Conservation (phyloP, 2,329 filamentous ascomycete genomes). For the Calonectria fujianensis region DNA sequence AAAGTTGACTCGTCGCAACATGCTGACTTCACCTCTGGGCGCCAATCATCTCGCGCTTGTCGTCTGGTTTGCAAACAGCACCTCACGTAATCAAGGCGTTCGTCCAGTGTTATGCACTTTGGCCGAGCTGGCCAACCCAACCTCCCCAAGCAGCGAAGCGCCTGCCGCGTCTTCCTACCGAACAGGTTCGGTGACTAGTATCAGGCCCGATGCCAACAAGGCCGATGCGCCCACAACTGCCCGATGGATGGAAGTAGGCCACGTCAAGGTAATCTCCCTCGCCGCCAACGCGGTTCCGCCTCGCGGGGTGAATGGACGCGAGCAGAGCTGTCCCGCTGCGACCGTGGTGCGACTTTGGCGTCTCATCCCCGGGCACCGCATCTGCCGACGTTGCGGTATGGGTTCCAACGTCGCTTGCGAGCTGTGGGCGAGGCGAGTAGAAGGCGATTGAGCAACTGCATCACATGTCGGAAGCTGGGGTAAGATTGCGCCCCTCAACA, state of each 20-base stretch:
- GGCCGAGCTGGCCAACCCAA: slow-evolving; percentile 1
- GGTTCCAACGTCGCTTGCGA: slow-evolving; percentile 22
- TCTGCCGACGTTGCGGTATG: slow-evolving; percentile 15
- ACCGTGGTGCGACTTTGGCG: slow-evolving; percentile 32
- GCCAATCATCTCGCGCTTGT: not conserved
- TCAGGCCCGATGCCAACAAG: slow-evolving; percentile 8
- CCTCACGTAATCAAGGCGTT: slow-evolving; percentile 26
- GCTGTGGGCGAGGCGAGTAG: not conserved
- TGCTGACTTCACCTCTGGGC: not conserved
- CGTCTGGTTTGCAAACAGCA: not conserved
- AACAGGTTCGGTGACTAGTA: not conserved
- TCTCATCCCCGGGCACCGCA: slow-evolving; percentile 12
- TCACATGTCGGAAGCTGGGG: slow-evolving; percentile 19
- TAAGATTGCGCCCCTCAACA: slow-evolving; percentile 22
- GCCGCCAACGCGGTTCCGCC: slow-evolving; percentile 11
- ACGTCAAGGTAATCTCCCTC: slow-evolving; percentile 23
- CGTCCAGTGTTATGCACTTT: slow-evolving; percentile 14
- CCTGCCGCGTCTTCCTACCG: slow-evolving; percentile 1
- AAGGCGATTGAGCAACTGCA: slow-evolving; percentile 22
- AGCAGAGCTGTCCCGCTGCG: slow-evolving; percentile 31
- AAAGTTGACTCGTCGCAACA: slow-evolving; percentile 11
- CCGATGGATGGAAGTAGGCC: slow-evolving; percentile 2
- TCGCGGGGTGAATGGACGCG: slow-evolving; percentile 9
- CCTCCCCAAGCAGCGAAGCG: not conserved
- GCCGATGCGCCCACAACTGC: not conserved